Percentiles rank a stretch among this genome's conserved stretches.
Evolutionary conservation across 2,329 filamentous ascomycete species (phyloP).

Genomic region (Coleophoma cylindrospora): DNA sequence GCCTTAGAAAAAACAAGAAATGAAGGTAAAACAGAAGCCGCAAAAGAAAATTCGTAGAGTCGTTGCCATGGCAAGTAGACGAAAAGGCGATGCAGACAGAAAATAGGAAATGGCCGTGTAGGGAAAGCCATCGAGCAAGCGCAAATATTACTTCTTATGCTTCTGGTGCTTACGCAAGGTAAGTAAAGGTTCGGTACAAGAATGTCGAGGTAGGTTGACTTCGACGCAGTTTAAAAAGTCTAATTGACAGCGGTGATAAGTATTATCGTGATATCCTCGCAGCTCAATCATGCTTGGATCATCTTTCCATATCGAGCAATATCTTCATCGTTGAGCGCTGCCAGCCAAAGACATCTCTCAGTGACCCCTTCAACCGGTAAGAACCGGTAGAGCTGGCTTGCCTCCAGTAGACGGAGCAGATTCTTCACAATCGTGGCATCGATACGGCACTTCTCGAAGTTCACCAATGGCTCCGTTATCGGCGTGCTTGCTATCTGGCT

Average conservation of each 20-base stretch:
- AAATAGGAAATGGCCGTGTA: too few species aligned
- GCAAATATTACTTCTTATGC: too few species aligned
- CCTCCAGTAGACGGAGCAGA: conserved; percentile 71
- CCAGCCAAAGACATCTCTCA: conserved; percentile 81
- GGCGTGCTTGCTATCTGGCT: conserved; percentile 67
- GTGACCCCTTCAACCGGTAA: conserved; percentile 71
- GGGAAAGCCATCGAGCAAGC: too few species aligned
- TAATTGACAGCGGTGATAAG: too few species aligned
- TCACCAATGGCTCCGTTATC: conserved; percentile 64
- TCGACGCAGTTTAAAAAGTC: too few species aligned
- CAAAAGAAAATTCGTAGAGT: neutral
- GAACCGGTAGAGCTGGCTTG: conserved; percentile 70
- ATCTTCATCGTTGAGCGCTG: conserved; percentile 70
- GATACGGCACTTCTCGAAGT: conserved; percentile 77
- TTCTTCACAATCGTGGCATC: conserved; percentile 76
- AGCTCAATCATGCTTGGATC: conserved; percentile 20
- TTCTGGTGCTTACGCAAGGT: too few species aligned
- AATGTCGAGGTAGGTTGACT: too few species aligned
- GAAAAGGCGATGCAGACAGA: too few species aligned
- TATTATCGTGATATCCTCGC: too few species aligned
- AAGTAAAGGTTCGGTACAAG: too few species aligned
- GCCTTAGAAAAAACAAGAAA: too few species aligned
- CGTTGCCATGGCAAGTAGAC: neutral
- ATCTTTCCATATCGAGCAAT: conserved; percentile 44
- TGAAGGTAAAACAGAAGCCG: neutral